These are phyloP conservation scores for Martiniozyma abietophila DNA, from an alignment of 805 yeast genomes.

Conservation along the genomic window DNA sequence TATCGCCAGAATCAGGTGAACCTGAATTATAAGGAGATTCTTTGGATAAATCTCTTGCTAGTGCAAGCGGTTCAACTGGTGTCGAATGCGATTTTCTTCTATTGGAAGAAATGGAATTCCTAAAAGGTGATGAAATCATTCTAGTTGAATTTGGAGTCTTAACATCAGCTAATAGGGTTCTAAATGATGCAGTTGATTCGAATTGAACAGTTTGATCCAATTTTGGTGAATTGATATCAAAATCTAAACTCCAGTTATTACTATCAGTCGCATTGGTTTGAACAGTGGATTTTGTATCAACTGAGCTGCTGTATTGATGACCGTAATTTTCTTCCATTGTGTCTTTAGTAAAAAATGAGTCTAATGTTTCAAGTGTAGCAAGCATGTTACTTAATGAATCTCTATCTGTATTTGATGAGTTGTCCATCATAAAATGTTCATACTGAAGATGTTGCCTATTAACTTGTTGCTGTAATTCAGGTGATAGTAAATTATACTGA, in stretches of 20 bases:
- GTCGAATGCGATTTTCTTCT: not conserved
- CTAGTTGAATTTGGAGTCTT: constrained; percentile 9
- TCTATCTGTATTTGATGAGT: constrained; percentile 44
- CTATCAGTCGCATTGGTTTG: constrained; percentile 24
- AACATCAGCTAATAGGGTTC: constrained; percentile 28
- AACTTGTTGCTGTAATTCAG: constrained; percentile 18
- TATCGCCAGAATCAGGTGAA: constrained; percentile 17
- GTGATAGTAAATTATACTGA: constrained; percentile 24
- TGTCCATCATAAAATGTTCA: constrained; percentile 28
- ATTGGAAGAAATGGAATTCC: constrained; percentile 2
- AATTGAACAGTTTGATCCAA: constrained; percentile 21
- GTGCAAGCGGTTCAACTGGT: constrained; percentile 15
- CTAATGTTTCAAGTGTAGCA: constrained; percentile 85
- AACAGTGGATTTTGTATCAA: constrained; percentile 49
- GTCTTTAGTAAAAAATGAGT: constrained; percentile 76
- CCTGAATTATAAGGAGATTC: constrained; percentile 7
- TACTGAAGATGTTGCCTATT: constrained; percentile 19
- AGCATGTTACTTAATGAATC: constrained; percentile 83
- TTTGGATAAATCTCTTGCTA: constrained; percentile 11
- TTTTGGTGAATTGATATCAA: constrained; percentile 20
- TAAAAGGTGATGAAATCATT: constrained; percentile 10
- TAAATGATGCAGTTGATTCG: constrained; percentile 63
- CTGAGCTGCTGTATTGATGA: constrained; percentile 43
- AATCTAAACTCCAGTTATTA: constrained; percentile 17
- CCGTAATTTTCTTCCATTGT: constrained; percentile 22